phyloP scores from a whole-genome alignment of 1,139 yeast genomes.

The Candida buenavistaensis region DNA sequence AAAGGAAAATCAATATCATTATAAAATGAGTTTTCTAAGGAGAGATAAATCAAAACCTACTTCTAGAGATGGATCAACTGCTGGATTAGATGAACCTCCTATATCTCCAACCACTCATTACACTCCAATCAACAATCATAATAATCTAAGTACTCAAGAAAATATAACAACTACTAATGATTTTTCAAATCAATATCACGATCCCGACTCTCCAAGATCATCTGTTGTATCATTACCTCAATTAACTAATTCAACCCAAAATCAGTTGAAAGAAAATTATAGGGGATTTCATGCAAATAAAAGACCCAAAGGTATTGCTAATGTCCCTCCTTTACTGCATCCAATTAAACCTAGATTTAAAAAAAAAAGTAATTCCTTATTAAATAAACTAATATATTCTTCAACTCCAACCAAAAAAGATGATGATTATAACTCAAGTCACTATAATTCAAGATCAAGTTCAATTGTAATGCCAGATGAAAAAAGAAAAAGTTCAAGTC shows the following conservation, averaged over 20 bases:
- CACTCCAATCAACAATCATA: slow-evolving; percentile 4
- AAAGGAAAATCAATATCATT: background rate
- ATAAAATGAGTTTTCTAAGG: slow-evolving; percentile 30
- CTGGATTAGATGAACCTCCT: slow-evolving; percentile 13
- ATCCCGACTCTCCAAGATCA: slow-evolving; percentile 23
- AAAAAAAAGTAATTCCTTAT: slow-evolving; percentile 42
- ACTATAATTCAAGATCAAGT: slow-evolving; percentile 3
- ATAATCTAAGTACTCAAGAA: no score
- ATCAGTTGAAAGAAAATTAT: slow-evolving; percentile 31
- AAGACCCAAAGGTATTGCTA: slow-evolving; percentile 26
- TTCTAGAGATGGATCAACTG: slow-evolving; percentile 13
- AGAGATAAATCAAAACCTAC: slow-evolving; percentile 28
- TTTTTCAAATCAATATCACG: slow-evolving; percentile 13
- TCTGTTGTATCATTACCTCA: slow-evolving; percentile 23
- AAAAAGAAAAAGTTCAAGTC: slow-evolving; percentile 16
- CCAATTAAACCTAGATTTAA: slow-evolving; percentile 52
- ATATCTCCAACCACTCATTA: slow-evolving; percentile 15
- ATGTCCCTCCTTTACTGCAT: slow-evolving; percentile 50
- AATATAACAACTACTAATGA: no score
- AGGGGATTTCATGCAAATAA: slow-evolving; percentile 51
- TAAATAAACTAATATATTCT: slow-evolving; percentile 50
- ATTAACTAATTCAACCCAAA: slow-evolving; percentile 5
- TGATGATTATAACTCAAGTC: slow-evolving; percentile 2
- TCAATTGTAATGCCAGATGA: slow-evolving; percentile 9
- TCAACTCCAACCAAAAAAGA: slow-evolving; percentile 47